Evolutionary conservation across 352 stramenopile species (phyloP).

Genomic region (Pythium guiyangense): DNA sequence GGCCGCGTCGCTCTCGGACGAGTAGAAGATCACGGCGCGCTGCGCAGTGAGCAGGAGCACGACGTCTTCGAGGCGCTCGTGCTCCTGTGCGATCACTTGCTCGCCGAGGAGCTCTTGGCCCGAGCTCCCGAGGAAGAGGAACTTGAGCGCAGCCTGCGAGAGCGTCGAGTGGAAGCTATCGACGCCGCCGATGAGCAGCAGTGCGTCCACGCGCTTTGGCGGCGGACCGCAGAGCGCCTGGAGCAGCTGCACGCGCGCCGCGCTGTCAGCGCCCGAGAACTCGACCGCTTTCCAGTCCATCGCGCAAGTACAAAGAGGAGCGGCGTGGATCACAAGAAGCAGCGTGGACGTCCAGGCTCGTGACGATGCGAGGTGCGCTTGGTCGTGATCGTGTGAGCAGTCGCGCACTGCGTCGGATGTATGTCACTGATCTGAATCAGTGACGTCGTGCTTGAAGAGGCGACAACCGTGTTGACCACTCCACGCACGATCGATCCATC

Average conservation of each 20-base stretch:
- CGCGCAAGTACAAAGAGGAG: background rate
- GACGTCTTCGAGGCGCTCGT: constrained; percentile 66
- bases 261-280: constrained; percentile 52
- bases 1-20: constrained; percentile 54
- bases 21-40: constrained; percentile 53
- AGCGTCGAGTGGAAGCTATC: constrained; percentile 62
- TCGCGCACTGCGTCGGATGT: too few species aligned
- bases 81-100: constrained; percentile 65
- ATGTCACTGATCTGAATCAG: too few species aligned
- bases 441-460: too few species aligned
- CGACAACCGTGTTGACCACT: too few species aligned
- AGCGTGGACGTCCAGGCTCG: too few species aligned
- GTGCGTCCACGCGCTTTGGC: constrained; percentile 26
- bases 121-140: constrained; percentile 63
- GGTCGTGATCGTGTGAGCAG: too few species aligned
- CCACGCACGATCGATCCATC: too few species aligned
- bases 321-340: background rate
- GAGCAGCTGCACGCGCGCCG: constrained; percentile 41
- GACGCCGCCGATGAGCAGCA: constrained; percentile 65
- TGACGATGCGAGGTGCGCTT: too few species aligned
- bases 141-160: constrained; percentile 68
- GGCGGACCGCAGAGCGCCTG: constrained; percentile 40
- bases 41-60: constrained; percentile 49
- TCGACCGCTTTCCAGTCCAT: constrained; percentile 56
- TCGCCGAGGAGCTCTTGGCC: constrained; percentile 68